A percentile compares a stretch with the other conserved stretches of the same genome.
Evolutionary conservation across 805 yeast species (phyloP).

Genomic region (Pichia nanzhaoensis): DNA sequence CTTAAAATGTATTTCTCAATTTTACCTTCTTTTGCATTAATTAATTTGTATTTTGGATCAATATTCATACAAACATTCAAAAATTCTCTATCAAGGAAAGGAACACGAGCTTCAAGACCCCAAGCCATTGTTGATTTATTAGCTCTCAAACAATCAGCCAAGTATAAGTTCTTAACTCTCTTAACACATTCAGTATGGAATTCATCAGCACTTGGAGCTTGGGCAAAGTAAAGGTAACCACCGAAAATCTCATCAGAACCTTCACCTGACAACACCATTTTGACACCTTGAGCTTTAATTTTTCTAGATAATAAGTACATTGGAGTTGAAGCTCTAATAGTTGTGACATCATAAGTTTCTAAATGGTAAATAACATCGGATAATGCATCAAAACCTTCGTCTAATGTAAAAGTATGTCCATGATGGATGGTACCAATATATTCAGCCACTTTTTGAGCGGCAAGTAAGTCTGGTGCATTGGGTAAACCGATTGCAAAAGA

Average conservation of each 20-base stretch:
- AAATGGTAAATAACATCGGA: slow-evolving; percentile 91
- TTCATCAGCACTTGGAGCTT: slow-evolving; percentile 88
- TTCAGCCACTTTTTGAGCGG: slow-evolving; percentile 95
- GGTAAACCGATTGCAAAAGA: slow-evolving; percentile 97
- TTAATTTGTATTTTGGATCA: slow-evolving; percentile 87
- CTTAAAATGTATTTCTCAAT: slow-evolving; percentile 95
- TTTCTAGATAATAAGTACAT: slow-evolving; percentile 94
- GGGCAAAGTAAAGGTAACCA: slow-evolving; percentile 94
- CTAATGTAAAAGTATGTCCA: slow-evolving; percentile 93
- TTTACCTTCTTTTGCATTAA: slow-evolving; percentile 58
- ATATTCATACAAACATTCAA: slow-evolving; percentile 90
- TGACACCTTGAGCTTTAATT: slow-evolving; percentile 98
- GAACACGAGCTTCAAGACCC: slow-evolving; percentile 99
- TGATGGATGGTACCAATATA: slow-evolving; percentile 95
- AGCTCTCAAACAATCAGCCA: slow-evolving; percentile 96
- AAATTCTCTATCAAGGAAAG: slow-evolving; percentile 93
- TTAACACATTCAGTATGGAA: slow-evolving; percentile 94
- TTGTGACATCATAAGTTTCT: slow-evolving; percentile 97
- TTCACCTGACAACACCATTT: slow-evolving; percentile 98
- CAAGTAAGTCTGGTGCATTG: slow-evolving; percentile 94
- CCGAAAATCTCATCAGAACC: slow-evolving; percentile 99
- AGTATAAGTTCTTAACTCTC: slow-evolving; percentile 95
- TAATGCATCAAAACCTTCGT: slow-evolving; percentile 95
- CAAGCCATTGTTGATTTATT: slow-evolving; percentile 99
- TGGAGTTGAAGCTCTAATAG: slow-evolving; percentile 98